phyloP scores from a whole-genome alignment of 306 rosid genomes.

The Castanospermum australe region DNA sequence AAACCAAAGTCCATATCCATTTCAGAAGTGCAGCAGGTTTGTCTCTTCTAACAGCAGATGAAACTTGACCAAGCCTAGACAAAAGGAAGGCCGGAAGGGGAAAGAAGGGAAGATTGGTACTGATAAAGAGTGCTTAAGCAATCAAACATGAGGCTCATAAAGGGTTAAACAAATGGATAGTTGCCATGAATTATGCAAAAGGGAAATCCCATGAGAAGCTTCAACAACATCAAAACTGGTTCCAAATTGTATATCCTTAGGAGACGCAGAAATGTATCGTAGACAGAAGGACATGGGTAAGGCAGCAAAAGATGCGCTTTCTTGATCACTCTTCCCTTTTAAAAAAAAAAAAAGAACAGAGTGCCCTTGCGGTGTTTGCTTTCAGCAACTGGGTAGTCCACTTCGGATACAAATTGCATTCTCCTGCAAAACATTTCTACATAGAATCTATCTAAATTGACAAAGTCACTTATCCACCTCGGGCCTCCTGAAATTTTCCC shows the following conservation, averaged over 20 bases:
- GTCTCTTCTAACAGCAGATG: neutral
- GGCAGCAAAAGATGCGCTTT: neutral
- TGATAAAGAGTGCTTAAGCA: neutral
- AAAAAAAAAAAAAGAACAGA: neutral
- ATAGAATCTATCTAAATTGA: constrained; percentile 17
- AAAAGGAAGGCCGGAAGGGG: constrained; percentile 5
- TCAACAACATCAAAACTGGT: neutral
- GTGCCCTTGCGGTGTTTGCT: neutral
- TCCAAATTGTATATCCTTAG: neutral
- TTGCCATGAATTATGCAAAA: neutral
- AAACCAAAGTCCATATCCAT: neutral
- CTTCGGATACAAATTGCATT: constrained; percentile 1
- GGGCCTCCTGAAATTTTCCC: neutral
- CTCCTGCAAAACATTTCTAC: constrained; percentile 28
- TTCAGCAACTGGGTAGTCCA: constrained; percentile 16
- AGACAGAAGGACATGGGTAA: neutral
- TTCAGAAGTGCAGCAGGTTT: constrained; percentile 7
- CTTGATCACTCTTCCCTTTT: constrained; percentile 8
- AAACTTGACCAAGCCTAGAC: constrained; percentile 11
- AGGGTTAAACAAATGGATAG: neutral
- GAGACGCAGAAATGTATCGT: neutral
- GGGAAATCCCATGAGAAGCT: neutral
- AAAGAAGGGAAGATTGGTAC: neutral
- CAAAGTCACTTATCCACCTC: neutral
- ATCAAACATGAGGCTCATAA: neutral